Conservation (phyloP, 306 rosid genomes). For the Rosa chinensis region DNA sequence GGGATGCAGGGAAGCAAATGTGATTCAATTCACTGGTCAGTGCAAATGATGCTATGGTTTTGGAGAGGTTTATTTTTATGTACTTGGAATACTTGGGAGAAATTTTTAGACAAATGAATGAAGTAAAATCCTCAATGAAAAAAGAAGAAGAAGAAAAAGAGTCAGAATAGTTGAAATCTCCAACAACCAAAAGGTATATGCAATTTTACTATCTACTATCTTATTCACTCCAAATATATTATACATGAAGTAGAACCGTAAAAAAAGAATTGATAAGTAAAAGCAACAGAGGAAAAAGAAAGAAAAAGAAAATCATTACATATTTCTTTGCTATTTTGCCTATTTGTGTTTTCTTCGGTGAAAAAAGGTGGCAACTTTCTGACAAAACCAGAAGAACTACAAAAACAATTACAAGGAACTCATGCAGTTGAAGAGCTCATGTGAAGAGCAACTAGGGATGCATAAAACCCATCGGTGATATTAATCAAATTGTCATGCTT, state of each 20-base stretch:
- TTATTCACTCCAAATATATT: too few relatives aligned
- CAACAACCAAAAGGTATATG: too few relatives aligned
- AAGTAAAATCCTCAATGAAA: too few relatives aligned
- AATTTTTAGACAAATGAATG: too few relatives aligned
- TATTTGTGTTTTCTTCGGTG: background rate
- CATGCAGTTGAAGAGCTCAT: conserved; percentile 48
- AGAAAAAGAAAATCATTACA: background rate
- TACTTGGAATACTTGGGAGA: too few relatives aligned
- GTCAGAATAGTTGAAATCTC: too few relatives aligned
- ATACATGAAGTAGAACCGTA: background rate
- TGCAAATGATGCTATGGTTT: too few relatives aligned
- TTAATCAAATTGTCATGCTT: conserved; percentile 64
- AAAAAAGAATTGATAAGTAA: background rate
- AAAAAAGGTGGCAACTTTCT: background rate
- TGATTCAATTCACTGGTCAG: too few relatives aligned
- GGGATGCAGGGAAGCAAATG: too few relatives aligned
- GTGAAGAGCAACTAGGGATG: conserved; percentile 78
- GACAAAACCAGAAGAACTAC: background rate
- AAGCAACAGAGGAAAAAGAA: background rate
- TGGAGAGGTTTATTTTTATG: too few relatives aligned
- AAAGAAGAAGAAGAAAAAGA: too few relatives aligned
- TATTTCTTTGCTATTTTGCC: background rate
- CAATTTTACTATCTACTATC: too few relatives aligned
- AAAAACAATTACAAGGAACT: background rate
- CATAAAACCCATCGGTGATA: conserved; percentile 67